Percentiles rank a stretch among this genome's conserved stretches.
These are phyloP conservation scores for Andrographis paniculata DNA, from an alignment of 305 asterid genomes.

Conservation along the genomic window DNA sequence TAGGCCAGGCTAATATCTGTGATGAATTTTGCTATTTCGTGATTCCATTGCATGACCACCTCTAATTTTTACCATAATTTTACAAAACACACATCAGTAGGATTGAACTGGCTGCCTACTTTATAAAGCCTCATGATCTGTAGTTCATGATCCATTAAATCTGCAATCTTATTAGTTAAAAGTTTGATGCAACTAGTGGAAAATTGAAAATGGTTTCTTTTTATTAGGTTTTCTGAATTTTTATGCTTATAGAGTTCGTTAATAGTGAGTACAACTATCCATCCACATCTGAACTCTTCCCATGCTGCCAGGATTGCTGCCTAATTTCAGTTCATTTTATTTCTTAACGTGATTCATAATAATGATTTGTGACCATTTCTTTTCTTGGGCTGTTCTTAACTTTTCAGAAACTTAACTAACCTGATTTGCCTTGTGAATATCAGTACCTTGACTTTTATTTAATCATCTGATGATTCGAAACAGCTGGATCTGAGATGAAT, in stretches of 20 bases:
- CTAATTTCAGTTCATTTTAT: neutral
- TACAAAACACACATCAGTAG: neutral
- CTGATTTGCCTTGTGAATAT: neutral
- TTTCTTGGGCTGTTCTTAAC: too few species aligned
- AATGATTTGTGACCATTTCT: too few species aligned
- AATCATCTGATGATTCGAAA: neutral
- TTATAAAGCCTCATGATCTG: neutral
- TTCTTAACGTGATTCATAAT: too few species aligned
- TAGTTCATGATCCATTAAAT: neutral
- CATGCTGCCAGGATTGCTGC: neutral
- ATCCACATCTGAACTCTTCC: too few species aligned
- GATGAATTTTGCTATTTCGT: neutral
- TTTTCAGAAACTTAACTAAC: too few species aligned
- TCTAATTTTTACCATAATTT: neutral
- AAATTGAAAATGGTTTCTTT: neutral
- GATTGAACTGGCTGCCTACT: neutral
- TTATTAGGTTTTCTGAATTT: neutral
- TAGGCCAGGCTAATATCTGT: neutral
- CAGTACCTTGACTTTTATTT: neutral
- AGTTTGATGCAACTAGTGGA: neutral
- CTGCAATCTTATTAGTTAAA: neutral
- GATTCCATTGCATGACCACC: neutral
- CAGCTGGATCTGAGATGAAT: neutral
- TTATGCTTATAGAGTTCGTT: neutral
- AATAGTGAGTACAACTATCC: too few species aligned